Evolutionary conservation across 352 stramenopile species (phyloP).

Genomic region (Blastocystis sp.): DNA sequence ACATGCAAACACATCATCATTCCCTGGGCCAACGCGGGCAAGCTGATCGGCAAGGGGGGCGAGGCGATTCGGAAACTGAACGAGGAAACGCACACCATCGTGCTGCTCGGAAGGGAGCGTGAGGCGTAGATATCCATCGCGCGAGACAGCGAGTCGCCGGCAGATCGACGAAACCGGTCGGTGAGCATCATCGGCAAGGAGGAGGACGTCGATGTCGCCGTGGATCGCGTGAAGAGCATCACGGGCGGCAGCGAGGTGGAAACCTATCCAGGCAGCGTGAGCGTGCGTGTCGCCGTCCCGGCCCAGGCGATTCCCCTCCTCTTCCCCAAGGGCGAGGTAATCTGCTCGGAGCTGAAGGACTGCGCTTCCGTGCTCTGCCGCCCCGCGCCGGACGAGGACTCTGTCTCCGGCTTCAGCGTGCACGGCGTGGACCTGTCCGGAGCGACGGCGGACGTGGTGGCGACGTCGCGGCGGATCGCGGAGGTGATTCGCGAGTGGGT

Average conservation of each 20-base stretch:
- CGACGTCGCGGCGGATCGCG: not conserved
- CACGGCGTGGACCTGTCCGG: slow-evolving; percentile 12
- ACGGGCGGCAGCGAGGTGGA: not conserved
- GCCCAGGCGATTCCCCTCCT: slow-evolving; percentile 4
- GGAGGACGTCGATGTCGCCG: not conserved
- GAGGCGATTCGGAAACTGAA: not conserved
- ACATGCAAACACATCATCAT: slow-evolving; percentile 35
- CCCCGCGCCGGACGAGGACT: not conserved
- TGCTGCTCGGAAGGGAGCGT: not conserved
- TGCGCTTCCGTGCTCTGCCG: not conserved
- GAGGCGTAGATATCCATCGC: not conserved
- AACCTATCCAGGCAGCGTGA: not conserved
- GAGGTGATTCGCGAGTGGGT: not conserved
- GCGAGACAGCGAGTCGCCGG: not conserved
- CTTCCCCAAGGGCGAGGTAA: not conserved
- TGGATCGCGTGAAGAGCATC: not conserved
- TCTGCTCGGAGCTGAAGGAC: not conserved
- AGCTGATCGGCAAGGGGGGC: slow-evolving; percentile 40
- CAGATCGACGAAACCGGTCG: slow-evolving; percentile 1
- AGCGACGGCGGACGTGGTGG: not conserved
- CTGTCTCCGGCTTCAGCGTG: not conserved
- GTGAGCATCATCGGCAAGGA: slow-evolving; percentile 4
- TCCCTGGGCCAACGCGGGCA: not conserved
- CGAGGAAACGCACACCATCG: not conserved
- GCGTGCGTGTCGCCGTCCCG: not conserved